These are phyloP conservation scores for Lentinula sp. DNA, from an alignment of 768 basidiomycete species.

Conservation along the genomic window DNA sequence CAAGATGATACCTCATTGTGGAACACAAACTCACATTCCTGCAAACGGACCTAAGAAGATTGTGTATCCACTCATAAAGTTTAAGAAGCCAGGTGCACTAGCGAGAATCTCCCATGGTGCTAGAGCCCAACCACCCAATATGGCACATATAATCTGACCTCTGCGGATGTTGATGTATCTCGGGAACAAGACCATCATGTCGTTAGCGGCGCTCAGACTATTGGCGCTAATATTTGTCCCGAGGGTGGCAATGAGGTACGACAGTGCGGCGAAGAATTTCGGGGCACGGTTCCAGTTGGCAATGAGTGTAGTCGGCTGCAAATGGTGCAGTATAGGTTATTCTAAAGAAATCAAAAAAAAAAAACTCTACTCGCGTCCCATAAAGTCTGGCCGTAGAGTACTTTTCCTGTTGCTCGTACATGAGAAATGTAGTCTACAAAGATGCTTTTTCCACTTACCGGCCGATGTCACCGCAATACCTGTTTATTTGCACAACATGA, in stretches of 20 bases:
- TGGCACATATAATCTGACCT: slow-evolving; percentile 72
- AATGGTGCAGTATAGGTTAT: no score
- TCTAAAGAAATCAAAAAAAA: not conserved
- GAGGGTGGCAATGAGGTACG: slow-evolving; percentile 68
- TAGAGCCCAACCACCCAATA: slow-evolving; percentile 82
- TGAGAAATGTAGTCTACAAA: not conserved
- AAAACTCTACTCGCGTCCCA: slow-evolving; percentile 44
- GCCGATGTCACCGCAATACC: slow-evolving; percentile 81
- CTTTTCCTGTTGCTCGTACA: slow-evolving; percentile 22
- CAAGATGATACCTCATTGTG: not conserved
- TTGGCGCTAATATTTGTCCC: slow-evolving; percentile 79
- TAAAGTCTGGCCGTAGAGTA: slow-evolving; percentile 55
- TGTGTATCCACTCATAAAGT: slow-evolving; percentile 80
- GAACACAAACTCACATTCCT: slow-evolving; percentile 48
- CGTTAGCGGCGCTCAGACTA: slow-evolving; percentile 66
- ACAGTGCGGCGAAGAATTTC: slow-evolving; percentile 76
- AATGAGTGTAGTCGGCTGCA: slow-evolving; percentile 57
- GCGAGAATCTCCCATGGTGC: slow-evolving; percentile 83
- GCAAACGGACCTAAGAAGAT: slow-evolving; percentile 85
- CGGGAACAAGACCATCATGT: slow-evolving; percentile 76
- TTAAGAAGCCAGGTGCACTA: slow-evolving; percentile 60
- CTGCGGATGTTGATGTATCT: slow-evolving; percentile 76
- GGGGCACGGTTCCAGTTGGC: slow-evolving; percentile 80
- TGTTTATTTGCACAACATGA: slow-evolving; percentile 18
- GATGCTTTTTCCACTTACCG: slow-evolving; percentile 23